Base-by-base conservation (phyloP, 73 alveolate species). In the Paramecium tetraurelia region DNA sequence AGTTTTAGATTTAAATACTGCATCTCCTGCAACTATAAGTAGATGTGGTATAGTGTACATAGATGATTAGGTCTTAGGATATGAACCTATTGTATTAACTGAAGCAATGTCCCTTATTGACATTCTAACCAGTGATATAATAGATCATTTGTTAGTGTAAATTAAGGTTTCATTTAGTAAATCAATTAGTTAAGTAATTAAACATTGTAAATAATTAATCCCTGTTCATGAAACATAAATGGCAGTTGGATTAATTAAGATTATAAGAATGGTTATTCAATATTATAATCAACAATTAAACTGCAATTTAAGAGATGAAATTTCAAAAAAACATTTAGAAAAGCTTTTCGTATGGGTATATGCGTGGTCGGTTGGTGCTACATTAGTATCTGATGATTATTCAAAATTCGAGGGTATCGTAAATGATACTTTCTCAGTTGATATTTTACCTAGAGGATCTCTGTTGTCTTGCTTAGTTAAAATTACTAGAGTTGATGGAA, bases 21-120 rank as follows among this genome's bases (percentile, higher is more conserved):
- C 98, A 1, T 92, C 96, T 20, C 98, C 96, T 63, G 97, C 98
- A 14, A 95, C 98, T 1, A 95, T 95, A 24, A 50, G 94, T 85
- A 93, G 98, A 93, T 95, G 98, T 84, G 98, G 98, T n/a, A 95
- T 95, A 97, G 96, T 95, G 7, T 96, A 96, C 86, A 92, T 96
- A 20, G 98, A 96, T 11, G 96, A 96, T 41, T 92, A 86, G 24
- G 97, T 93, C 59, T 89, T 96, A 68, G 99, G 99, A 14, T 96
- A 96, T 97, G 95, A 96, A 63, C 95, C 97, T 50, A 93, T 95
- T 38, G 96, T 96, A 8, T 43, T 16, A 11, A 80, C 46, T 10
- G 90, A 80, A 46, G 70, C 90, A 0, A 80, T 22, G 29, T 10
- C 70, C 7, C 57, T 80, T 40, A 20, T 18, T 22, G 90, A 80